Evolutionary conservation across 1,139 yeast genomes (phyloP), one percentile per base, ranked within the genome.

Genomic region (Geotrichum macrosporum): DNA sequence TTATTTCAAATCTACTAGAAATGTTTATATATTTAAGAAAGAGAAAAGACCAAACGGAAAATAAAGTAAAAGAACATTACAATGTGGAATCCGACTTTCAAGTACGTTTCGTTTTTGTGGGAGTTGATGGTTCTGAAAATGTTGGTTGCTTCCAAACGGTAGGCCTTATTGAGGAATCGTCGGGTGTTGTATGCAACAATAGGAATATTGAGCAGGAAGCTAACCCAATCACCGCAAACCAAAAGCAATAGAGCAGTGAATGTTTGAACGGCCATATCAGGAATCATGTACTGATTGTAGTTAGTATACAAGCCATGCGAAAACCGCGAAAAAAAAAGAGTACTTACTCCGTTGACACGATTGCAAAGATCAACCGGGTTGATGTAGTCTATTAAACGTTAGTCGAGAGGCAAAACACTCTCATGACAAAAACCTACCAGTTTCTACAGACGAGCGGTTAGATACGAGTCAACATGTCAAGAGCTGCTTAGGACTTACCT

Each of bases 11-110:
- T n/a, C n/a, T n/a, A n/a, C n/a, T n/a, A n/a, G n/a, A n/a, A n/a
- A n/a, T n/a, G n/a, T n/a, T n/a, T n/a, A n/a, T n/a, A n/a, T n/a
- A n/a, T n/a, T n/a, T n/a, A n/a, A n/a, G n/a, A n/a, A n/a, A n/a
- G n/a, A n/a, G n/a, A n/a, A n/a, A n/a, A n/a, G n/a, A 88, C 86
- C 95, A 88, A 86, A 73, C 94, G 80, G 75, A 87, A 87, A 65
- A 87, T 74, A 76, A 85, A 87, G 75, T 76, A 86, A 80, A 87
- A 88, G 77, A 88, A 88, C 81, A 87, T 72, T 62, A 85, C 69
- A 62, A 88, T 75, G 67, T 86, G 89, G 77, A 84, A 84, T 19
- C 92, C 95, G 60, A 88, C 76, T 68, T 88, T 88, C 66, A 84
- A 69, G 63, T 86, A 86, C 40, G 89, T 77, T 69, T 87, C 96